Evolutionary conservation across 495 filamentous ascomycete genomes (phyloP).

Genomic region (Penicillium crystallinum): DNA sequence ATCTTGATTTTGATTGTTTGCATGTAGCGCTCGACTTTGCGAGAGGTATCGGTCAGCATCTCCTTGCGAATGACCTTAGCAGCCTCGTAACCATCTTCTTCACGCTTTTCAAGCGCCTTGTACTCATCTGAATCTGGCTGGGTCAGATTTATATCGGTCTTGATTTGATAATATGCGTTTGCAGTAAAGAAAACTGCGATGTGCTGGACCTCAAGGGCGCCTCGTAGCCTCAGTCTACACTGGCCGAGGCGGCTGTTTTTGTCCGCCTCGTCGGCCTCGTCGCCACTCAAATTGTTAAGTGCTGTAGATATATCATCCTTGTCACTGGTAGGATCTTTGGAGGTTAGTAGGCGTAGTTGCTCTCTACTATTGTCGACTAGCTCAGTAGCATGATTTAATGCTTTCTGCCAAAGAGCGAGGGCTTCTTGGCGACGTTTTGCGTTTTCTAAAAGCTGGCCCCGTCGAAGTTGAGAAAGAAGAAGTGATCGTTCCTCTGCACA

Average conservation of each 20-base stretch:
- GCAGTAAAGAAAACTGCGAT: conserved; percentile 77
- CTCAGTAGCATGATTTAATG: conserved; percentile 45
- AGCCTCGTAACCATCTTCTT: conserved; percentile 65
- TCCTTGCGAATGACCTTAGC: conserved; percentile 76
- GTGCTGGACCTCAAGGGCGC: conserved; percentile 74
- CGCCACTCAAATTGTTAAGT: conserved; percentile 28
- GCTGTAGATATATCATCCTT: conserved; percentile 11
- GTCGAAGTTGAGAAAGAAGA: conserved; percentile 54
- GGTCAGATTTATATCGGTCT: conserved; percentile 57
- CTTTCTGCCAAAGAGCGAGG: conserved; percentile 59
- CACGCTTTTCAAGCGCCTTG: conserved; percentile 57
- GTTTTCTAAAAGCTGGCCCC: conserved; percentile 73
- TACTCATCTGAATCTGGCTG: conserved; percentile 62
- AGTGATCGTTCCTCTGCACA: conserved; percentile 61
- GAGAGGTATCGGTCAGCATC: conserved; percentile 55
- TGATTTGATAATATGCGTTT: conserved; percentile 79
- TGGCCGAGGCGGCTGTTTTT: conserved; percentile 48
- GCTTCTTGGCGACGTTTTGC: conserved; percentile 53
- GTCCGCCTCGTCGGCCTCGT: conserved; percentile 42
- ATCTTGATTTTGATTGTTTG: conserved; percentile 39
- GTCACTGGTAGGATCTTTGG: conserved; percentile 1
- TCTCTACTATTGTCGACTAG: conserved; percentile 62
- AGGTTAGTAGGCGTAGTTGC: conserved; percentile 44
- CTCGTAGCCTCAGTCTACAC: conserved; percentile 61
- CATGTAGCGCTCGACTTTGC: conserved; percentile 43